These are phyloP conservation scores for Rhodotorula paludigena DNA, from an alignment of 768 basidiomycete genomes.

Conservation along the genomic window DNA sequence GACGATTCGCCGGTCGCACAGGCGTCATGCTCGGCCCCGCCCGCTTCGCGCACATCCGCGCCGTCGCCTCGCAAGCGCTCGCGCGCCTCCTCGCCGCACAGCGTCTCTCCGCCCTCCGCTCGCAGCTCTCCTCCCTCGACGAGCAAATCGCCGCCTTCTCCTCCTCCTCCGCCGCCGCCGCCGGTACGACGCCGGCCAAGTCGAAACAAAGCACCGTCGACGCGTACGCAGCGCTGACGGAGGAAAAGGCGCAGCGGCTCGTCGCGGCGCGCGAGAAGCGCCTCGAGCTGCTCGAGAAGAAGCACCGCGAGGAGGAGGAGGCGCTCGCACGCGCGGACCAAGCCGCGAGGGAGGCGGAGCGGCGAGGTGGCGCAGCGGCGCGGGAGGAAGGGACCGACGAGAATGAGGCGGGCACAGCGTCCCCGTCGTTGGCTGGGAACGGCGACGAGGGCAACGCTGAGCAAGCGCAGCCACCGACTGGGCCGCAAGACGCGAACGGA, in stretches of 20 bases:
- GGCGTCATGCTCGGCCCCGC: slow-evolving; percentile 69
- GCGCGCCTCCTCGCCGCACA: slow-evolving; percentile 19
- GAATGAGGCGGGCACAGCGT: too few relatives aligned
- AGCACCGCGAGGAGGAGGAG: not conserved
- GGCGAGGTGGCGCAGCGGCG: not conserved
- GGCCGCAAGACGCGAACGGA: too few relatives aligned
- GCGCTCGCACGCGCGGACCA: not conserved
- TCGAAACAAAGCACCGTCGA: too few relatives aligned
- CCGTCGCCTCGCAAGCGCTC: slow-evolving; percentile 61
- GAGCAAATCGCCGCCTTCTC: slow-evolving; percentile 15
- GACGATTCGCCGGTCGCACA: not conserved
- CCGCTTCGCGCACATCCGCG: slow-evolving; percentile 71
- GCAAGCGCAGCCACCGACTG: too few relatives aligned
- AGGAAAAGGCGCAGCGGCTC: slow-evolving; percentile 8
- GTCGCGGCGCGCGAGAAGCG: slow-evolving; percentile 14
- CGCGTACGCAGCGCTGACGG: not conserved
- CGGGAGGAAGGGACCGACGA: not conserved
- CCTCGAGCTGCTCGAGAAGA: slow-evolving; percentile 4
- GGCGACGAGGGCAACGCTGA: too few relatives aligned
- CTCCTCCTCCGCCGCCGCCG: not conserved
- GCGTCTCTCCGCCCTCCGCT: slow-evolving; percentile 5
- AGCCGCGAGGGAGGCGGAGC: not conserved
- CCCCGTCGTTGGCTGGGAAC: too few relatives aligned
- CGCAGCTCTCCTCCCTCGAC: slow-evolving; percentile 17
- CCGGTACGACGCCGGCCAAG: not conserved